Evolutionary conservation across 441 rosid genomes (phyloP).

Genomic region (Syzygium syzygioides): DNA sequence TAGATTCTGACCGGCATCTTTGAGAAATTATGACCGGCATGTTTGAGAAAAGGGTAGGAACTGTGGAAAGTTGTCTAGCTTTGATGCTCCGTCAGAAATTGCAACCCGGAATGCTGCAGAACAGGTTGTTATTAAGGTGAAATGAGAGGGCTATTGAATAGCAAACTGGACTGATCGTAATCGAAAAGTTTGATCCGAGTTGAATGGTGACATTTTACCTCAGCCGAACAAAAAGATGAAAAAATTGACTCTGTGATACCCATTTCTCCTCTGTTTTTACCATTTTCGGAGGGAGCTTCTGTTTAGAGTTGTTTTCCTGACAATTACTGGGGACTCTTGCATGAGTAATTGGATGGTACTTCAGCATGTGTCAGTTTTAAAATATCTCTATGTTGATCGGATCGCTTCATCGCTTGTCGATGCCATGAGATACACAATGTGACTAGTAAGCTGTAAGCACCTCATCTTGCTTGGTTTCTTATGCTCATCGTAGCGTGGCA

Average conservation of each 20-base stretch:
- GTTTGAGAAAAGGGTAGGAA: background rate
- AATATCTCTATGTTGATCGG: background rate
- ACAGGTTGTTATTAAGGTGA: background rate
- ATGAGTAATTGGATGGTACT: background rate
- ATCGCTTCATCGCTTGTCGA: background rate
- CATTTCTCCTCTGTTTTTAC: background rate
- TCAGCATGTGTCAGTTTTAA: background rate
- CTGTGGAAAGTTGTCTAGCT: background rate
- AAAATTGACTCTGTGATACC: background rate
- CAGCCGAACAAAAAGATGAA: background rate
- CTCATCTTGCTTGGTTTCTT: background rate
- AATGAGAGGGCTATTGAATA: background rate
- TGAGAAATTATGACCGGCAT: background rate
- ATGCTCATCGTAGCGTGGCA: background rate
- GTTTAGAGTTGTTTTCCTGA: background rate
- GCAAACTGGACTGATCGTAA: background rate
- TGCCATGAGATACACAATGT: background rate
- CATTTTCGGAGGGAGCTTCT: background rate
- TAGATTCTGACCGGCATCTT: background rate
- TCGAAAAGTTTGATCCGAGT: background rate
- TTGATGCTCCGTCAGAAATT: background rate
- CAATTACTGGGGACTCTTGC: background rate
- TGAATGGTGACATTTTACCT: background rate
- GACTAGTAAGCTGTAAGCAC: background rate
- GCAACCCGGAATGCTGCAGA: background rate